Evolutionary conservation across 257 asterid species (phyloP).

Genomic region (Henckelia pumila): DNA sequence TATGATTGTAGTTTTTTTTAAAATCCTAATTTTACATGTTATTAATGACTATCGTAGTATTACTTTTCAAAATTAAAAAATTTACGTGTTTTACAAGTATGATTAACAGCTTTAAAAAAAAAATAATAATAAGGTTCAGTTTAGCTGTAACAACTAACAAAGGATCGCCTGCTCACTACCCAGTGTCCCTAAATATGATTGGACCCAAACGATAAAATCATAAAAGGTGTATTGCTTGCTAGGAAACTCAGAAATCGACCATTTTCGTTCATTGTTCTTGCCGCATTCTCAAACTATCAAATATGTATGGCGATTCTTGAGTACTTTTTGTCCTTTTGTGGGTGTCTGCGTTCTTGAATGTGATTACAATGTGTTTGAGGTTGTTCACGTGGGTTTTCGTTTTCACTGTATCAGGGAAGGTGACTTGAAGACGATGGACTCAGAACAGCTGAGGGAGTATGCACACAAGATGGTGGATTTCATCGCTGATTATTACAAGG

Average conservation of each 20-base stretch:
- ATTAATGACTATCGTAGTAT: too few species aligned
- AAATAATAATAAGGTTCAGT: too few species aligned
- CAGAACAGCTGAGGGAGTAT: conserved; percentile 79
- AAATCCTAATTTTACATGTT: too few species aligned
- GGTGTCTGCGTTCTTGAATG: conserved; percentile 6
- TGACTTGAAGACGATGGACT: conserved; percentile 79
- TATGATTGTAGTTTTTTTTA: too few species aligned
- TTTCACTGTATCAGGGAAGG: conserved; percentile 49
- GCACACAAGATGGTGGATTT: conserved; percentile 95
- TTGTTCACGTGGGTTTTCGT: background rate
- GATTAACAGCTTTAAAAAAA: too few species aligned
- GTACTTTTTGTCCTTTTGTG: background rate
- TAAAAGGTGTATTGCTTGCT: too few species aligned
- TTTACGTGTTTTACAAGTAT: too few species aligned
- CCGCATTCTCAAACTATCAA: conserved; percentile 11
- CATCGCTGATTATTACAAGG: conserved; percentile 89
- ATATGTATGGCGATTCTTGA: conserved; percentile 27
- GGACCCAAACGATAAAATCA: too few species aligned
- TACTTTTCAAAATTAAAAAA: too few species aligned
- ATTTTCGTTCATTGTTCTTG: background rate
- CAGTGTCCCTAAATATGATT: too few species aligned
- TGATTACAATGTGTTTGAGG: background rate
- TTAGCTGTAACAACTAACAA: too few species aligned
- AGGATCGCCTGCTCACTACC: too few species aligned
- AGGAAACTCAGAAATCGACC: background rate